phyloP scores from a whole-genome alignment of 352 stramenopile genomes.

The Hyphochytrium catenoides region DNA sequence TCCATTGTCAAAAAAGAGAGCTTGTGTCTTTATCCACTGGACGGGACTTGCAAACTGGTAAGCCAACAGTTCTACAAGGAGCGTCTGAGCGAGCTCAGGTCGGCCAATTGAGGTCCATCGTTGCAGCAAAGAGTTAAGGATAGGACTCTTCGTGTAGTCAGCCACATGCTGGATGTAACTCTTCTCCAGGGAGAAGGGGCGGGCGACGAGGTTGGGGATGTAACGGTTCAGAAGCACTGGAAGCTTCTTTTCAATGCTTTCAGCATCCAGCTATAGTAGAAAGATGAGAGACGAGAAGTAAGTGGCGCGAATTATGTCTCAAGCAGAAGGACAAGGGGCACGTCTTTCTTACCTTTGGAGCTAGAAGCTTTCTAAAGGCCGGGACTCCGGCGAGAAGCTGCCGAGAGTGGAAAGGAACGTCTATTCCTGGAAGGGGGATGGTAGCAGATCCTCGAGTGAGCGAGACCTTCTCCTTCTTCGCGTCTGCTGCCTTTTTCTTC shows the following conservation, averaged over 20 bases:
- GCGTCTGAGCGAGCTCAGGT: slow-evolving; percentile 33
- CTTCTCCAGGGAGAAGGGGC: slow-evolving; percentile 40
- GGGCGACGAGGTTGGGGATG: slow-evolving; percentile 56
- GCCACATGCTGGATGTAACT: slow-evolving; percentile 46
- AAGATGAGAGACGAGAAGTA: no score
- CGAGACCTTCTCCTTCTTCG: slow-evolving; percentile 25
- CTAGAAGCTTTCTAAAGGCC: slow-evolving; percentile 39
- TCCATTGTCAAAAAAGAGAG: slow-evolving; percentile 29
- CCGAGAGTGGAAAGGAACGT: slow-evolving; percentile 65
- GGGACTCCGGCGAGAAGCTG: slow-evolving; percentile 50
- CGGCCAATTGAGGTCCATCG: slow-evolving; percentile 35
- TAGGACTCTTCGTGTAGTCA: slow-evolving; percentile 35
- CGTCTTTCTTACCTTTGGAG: slow-evolving; percentile 34
- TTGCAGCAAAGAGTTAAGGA: slow-evolving; percentile 29
- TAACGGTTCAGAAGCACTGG: slow-evolving; percentile 41
- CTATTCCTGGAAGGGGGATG: slow-evolving; percentile 57
- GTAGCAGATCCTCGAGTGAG: slow-evolving; percentile 38
- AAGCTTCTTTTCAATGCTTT: slow-evolving; percentile 34
- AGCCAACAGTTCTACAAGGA: slow-evolving; percentile 54
- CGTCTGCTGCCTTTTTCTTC: slow-evolving; percentile 29
- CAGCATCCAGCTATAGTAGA: no score
- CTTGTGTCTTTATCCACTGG: slow-evolving; percentile 66
- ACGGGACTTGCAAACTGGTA: slow-evolving; percentile 68
- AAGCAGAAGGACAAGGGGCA: no score
- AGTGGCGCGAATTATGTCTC: no score